A percentile compares a stretch with the other conserved stretches of the same genome.
These are phyloP conservation scores for Chaetomium sp. DNA, from an alignment of 2,329 filamentous ascomycete species.

Conservation along the genomic window DNA sequence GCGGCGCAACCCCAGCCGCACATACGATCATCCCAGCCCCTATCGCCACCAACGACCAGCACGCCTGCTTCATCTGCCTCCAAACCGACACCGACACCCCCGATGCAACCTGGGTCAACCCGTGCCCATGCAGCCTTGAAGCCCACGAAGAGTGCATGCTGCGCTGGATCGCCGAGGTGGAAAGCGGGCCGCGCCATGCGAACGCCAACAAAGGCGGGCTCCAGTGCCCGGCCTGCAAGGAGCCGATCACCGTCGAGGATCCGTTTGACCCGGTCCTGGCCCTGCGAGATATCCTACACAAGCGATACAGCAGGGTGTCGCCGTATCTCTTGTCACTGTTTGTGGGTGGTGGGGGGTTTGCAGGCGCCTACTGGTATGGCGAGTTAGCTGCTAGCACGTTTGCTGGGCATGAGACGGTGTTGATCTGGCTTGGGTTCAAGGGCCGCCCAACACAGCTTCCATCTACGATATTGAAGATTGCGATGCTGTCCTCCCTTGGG, in stretches of 20 bases:
- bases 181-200: conserved; percentile 45
- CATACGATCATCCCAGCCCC: conserved; percentile 12
- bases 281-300: conserved; percentile 53
- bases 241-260: conserved; percentile 67
- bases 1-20: neutral
- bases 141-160: conserved; percentile 87
- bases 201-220: conserved; percentile 51
- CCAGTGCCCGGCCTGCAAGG: conserved; percentile 84
- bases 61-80: conserved; percentile 56
- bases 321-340: conserved; percentile 61
- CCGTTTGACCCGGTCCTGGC: conserved; percentile 68
- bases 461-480: conserved; percentile 21
- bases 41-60: conserved; percentile 16
- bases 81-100: conserved; percentile 48
- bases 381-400: conserved; percentile 45
- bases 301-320: conserved; percentile 45
- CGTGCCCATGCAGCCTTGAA: conserved; percentile 83
- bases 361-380: conserved; percentile 50
- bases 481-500: conserved; percentile 39
- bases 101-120: conserved; percentile 64
- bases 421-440: conserved; percentile 33
- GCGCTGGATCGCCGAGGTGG: conserved; percentile 88
- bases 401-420: conserved; percentile 41
- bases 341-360: conserved; percentile 43
- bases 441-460: conserved; percentile 6